Base-by-base conservation (phyloP, 2,329 filamentous ascomycete genomes). In the Chaetomium olivaceum region DNA sequence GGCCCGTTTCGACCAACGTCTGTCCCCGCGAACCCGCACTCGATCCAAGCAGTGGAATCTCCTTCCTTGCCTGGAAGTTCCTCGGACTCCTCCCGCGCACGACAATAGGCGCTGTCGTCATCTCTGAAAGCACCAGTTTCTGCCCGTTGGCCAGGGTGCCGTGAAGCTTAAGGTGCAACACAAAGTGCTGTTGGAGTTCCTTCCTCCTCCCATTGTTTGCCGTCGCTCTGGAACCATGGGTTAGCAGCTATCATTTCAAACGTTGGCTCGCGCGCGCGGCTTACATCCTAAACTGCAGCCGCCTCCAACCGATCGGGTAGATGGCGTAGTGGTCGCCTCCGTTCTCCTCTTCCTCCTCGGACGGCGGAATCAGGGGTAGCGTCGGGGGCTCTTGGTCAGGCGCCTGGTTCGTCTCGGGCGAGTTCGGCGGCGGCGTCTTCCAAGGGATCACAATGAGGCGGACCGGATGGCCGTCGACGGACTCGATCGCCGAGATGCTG, bases 391-490 rank as follows among this genome's bases (percentile, higher is more conserved):
- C 94, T 74, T 94, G 93, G 75, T 98, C 94, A 0, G 81, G 81
- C 1, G 80, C 81, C 68, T 89, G 86, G 67, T 79, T 83, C 65
- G 88, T 82, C 69, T 90, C 87, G n/a, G 87, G 84, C 3, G 89
- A 87, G 77, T 89, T 91, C 59, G 91, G 91, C 31, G 91, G 91
- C 1, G 93, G 93, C 1, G 93, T 97, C 81, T 98, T 98, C 94
- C 94, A 98, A 0, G 94, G 94, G 66, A 98, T 96, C 8, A 95
- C 95, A 69, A 98, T 97, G 68, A 98, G 89, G 72, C 96, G 94
- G 52, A 97, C 92, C 0, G 91, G 81, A 72, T 97, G 94, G 39
- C 92, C 92, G 76, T 98, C 94, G 19, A 97, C 93, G 1, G 94
- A 97, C 76, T 98, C 94, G 58, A 93, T 96, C 9, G 94, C 94